Percentiles rank a stretch among this genome's conserved stretches.
These are phyloP conservation scores for Trichoderma atrobrunneum DNA, from an alignment of 2,329 filamentous ascomycete genomes.

Conservation along the genomic window DNA sequence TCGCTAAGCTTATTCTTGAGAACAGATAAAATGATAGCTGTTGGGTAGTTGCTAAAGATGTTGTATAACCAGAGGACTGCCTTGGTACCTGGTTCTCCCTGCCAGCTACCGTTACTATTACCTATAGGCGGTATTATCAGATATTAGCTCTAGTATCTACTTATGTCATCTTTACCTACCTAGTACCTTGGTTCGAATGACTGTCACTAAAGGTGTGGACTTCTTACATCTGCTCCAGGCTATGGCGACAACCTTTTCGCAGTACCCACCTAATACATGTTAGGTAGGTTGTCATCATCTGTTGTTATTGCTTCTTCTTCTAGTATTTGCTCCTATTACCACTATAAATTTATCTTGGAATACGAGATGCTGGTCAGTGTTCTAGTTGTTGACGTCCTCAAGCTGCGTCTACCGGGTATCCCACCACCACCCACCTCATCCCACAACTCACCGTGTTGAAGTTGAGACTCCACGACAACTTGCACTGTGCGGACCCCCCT, in stretches of 20 bases:
- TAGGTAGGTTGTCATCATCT: not conserved
- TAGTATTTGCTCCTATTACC: not conserved
- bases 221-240: not conserved
- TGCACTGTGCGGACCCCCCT: not conserved
- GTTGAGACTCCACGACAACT: fast-evolving
- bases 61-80: not conserved
- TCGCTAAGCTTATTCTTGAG: too few species aligned
- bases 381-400: not conserved
- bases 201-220: not conserved
- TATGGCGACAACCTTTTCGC: not conserved
- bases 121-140: not conserved
- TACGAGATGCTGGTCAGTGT: not conserved
- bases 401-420: not conserved
- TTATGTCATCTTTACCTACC: too few species aligned
- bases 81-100: not conserved
- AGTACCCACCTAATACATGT: not conserved
- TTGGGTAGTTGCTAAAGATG: too few species aligned
- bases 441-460: not conserved
- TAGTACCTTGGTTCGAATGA: not conserved
- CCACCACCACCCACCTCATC: not conserved
- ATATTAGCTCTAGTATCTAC: not conserved
- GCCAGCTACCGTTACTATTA: not conserved
- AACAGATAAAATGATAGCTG: too few species aligned
- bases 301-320: not conserved
- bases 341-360: not conserved